Evolutionary conservation across 306 rosid species (phyloP), one percentile per base, ranked within the genome.

Genomic region (Phaseolus lunatus): DNA sequence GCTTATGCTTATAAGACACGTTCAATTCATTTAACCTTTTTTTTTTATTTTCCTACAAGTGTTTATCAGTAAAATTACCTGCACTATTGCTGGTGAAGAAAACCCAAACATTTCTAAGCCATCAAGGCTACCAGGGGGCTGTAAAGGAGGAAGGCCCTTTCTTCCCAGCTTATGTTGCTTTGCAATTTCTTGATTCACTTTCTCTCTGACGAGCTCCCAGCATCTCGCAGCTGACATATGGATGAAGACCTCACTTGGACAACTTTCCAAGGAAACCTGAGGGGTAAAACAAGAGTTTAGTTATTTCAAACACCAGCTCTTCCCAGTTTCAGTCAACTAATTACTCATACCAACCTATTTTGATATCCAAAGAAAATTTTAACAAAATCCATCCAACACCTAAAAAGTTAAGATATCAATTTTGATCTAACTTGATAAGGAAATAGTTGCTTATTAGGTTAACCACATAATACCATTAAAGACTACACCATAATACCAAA

Each of bases 61-160:
- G 41, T 3, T 59, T 59, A 26, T 59, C 13, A 9, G 5, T 69
- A 56, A 73, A 84, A 79, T 85, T 91, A 96, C 99, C 97, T 96
- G 98, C 84, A 92, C 97, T 39, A 96, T 91, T 66, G 89, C 90
- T 52, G 98, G 99, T 57, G 99, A 91, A 72, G 99, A 89, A 85
- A 96, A 92, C 70, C 99, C 99, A 66, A 96, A 96, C 99, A 96
- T 92, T 83, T 92, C 99, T 80, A 91, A 91, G 37, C 98, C 99
- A 84, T 96, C 99, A 57, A 96, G 91, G 85, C 98, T 96, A 74
- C 97, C 97, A 24, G 98, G 98, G 81, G 99, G 99, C 89, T 92
- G 98, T 79, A 96, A 79, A 80, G 99, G 99, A 86, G 96, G 97
- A 76, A 96, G 99, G 77, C 87, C 88, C 44, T 70, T 62, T 82